These are phyloP conservation scores for Dunaliella primolecta DNA, from an alignment of 139 green algal species.

Conservation along the genomic window DNA sequence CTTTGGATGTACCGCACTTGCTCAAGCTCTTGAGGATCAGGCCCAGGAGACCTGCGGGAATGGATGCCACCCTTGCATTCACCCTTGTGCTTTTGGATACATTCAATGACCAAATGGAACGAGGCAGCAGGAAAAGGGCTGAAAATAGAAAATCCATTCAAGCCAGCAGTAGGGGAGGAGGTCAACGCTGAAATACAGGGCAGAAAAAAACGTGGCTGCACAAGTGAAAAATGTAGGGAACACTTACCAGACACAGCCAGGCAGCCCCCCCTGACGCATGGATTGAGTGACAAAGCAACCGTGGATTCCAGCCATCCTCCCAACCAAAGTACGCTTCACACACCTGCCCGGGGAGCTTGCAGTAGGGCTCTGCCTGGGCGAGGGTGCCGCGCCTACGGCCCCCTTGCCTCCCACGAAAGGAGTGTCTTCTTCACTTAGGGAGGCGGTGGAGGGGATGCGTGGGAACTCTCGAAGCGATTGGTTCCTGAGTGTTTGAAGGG, in stretches of 20 bases:
- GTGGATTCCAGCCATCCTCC: too few species aligned
- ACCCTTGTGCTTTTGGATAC: not conserved
- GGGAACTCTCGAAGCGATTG: not conserved
- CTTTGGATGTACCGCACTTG: not conserved
- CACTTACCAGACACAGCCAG: too few species aligned
- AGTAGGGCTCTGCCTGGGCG: not conserved
- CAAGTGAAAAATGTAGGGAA: too few species aligned
- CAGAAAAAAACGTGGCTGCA: not conserved
- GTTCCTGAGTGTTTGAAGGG: not conserved
- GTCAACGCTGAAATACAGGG: not conserved
- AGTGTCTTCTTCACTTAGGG: not conserved
- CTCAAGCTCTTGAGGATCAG: not conserved
- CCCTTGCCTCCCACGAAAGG: not conserved
- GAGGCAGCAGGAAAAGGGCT: too few species aligned
- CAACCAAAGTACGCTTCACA: too few species aligned
- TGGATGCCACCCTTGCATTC: not conserved
- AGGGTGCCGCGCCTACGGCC: not conserved
- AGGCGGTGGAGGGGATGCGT: too few species aligned
- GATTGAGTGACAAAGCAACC: too few species aligned
- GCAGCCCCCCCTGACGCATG: too few species aligned
- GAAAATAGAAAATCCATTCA: too few species aligned
- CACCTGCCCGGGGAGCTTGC: not conserved
- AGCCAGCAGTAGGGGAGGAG: not conserved
- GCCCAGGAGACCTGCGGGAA: not conserved
- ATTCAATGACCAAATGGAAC: too few species aligned